Evolutionary conservation across 306 rosid genomes (phyloP).

Genomic region (Prunus mume): DNA sequence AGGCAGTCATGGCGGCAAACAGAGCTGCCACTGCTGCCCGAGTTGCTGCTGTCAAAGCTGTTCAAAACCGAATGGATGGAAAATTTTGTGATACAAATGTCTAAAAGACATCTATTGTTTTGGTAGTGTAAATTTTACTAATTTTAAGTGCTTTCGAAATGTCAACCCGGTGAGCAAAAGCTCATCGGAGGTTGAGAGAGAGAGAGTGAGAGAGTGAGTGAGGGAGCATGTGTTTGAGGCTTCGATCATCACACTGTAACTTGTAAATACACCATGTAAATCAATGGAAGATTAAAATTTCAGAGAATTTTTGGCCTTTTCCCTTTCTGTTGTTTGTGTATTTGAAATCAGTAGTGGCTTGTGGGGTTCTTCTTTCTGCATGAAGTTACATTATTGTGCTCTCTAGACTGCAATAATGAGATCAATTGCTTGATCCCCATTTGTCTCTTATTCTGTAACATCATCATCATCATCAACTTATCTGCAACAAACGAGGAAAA

Average conservation of each 20-base stretch:
- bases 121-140: slow-evolving; percentile 64
- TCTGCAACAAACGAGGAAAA: background rate
- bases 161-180: slow-evolving; percentile 75
- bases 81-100: slow-evolving; percentile 70
- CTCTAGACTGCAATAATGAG: slow-evolving; percentile 24
- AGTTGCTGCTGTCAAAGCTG: slow-evolving; percentile 98
- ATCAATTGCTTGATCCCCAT: slow-evolving; percentile 15
- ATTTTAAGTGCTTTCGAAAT: slow-evolving; percentile 49
- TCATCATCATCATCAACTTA: slow-evolving; percentile 16
- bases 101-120: slow-evolving; percentile 35
- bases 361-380: slow-evolving; percentile 22
- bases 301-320: background rate
- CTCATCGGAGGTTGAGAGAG: slow-evolving; percentile 61
- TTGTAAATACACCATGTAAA: slow-evolving; percentile 70
- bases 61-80: slow-evolving; percentile 91
- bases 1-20: slow-evolving; percentile 76
- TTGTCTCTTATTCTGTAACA: slow-evolving; percentile 11
- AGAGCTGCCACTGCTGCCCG: slow-evolving; percentile 92
- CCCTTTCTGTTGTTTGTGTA: background rate
- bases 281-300: slow-evolving; percentile 52
- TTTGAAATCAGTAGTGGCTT: slow-evolving; percentile 2
- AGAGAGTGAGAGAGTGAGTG: background rate
- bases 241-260: slow-evolving; percentile 57
- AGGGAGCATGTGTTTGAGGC: slow-evolving; percentile 34
- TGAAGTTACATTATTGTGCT: slow-evolving; percentile 25